Base-by-base conservation (phyloP, 2,329 filamentous ascomycete species). In the Aspergillus japonicus region DNA sequence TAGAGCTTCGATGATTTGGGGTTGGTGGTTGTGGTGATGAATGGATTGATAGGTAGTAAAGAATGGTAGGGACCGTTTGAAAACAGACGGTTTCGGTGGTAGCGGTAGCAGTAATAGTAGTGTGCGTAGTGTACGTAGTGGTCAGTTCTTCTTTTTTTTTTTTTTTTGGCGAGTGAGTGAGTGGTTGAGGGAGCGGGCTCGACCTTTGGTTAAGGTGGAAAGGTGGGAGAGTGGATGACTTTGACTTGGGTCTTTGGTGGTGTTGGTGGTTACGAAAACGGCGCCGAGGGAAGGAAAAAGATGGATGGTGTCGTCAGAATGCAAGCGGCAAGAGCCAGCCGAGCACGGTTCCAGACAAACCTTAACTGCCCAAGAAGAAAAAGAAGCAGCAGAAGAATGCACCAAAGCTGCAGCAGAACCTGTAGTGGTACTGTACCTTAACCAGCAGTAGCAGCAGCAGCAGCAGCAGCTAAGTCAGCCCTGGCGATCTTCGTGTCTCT, bases 221-320 rank as follows among this genome's bases (percentile, higher is more conserved):
- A 44, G 16, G 16, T 44, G 39, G 39, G 6, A 11, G 31, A 53
- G 50, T 54, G 39, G 39, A 44, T 44, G 39, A 44, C 39, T 44
- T 44, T 44, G 39, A 44, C 39, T 44, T 61, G 16, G 42, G 24
- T 29, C 23, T 44, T 39, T 47, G 52, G 52, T 29, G 26, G 26
- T 29, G 7, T 44, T 26, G 50, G 56, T 54, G 61, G 65, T 58
- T 62, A 70, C 66, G 70, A 71, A 71, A 71, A 70, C 70, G 70
- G 69, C 60, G 59, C 52, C 51, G 54, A 54, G 56, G 47, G 42
- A 51, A 50, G 50, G 49, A 55, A 58, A 56, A 56, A 39, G 61
- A 58, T 64, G 57, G 62, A 66, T 70, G 69, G 70, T 73, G 71
- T 70, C 69, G 71, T 71, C 69, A 73, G 69, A 69, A 69, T 66